These are phyloP conservation scores for Apophysomyces ossiformis DNA, from an alignment of 371 early-diverging fungal genomes.

Conservation along the genomic window DNA sequence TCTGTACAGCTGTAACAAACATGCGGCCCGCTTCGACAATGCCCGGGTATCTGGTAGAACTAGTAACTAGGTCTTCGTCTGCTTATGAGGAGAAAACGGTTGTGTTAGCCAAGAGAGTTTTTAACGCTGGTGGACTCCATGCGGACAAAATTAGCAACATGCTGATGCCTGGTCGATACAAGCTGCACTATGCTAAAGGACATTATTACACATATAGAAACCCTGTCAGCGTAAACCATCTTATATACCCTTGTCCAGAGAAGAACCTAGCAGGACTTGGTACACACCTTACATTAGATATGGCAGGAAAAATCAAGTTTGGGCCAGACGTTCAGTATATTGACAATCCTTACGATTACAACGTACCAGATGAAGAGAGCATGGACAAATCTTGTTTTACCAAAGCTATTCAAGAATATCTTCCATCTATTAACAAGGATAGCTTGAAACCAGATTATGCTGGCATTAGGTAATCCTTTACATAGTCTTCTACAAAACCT, in stretches of 20 bases:
- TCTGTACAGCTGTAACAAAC: constrained; percentile 51
- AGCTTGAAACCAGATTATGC: constrained; percentile 77
- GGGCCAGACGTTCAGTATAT: constrained; percentile 83
- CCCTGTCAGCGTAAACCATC: constrained; percentile 51
- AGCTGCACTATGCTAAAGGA: constrained; percentile 76
- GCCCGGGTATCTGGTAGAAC: constrained; percentile 50
- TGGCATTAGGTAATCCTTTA: constrained; percentile 69
- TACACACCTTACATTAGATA: constrained; percentile 84
- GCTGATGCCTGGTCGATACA: constrained; percentile 44
- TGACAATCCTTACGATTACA: constrained; percentile 62
- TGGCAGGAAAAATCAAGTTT: constrained; percentile 78
- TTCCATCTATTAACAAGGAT: constrained; percentile 59
- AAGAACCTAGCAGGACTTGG: constrained; percentile 76
- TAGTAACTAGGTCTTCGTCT: constrained; percentile 42
- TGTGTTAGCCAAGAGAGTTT: constrained; percentile 64
- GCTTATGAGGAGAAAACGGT: constrained; percentile 19
- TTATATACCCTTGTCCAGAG: constrained; percentile 90
- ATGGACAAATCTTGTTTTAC: constrained; percentile 48
- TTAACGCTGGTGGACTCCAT: constrained; percentile 83
- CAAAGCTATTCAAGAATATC: constrained; percentile 64
- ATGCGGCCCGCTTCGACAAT: constrained; percentile 34
- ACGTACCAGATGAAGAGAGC: constrained; percentile 47
- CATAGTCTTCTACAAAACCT: neutral
- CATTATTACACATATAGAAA: constrained; percentile 72
- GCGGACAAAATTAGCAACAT: constrained; percentile 69